Base-by-base conservation (phyloP, 1,284 basidiomycete species). In the Fomitopsis pinicola region DNA sequence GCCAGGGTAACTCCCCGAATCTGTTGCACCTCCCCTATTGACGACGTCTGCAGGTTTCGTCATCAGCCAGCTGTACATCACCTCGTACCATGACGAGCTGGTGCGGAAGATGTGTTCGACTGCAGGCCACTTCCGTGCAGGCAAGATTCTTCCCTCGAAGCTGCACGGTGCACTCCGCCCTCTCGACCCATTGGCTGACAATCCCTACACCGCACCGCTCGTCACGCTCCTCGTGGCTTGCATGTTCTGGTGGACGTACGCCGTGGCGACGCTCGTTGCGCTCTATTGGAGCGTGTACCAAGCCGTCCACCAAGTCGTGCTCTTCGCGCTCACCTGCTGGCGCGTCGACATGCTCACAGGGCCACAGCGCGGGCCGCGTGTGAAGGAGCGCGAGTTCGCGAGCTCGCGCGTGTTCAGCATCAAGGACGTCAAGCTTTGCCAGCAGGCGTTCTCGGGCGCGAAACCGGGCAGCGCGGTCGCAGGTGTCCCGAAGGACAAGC, bases 1-100 rank as follows among this genome's bases (percentile, higher is more conserved):
- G 70, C 7, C 70, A 71, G 63, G 70, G 68, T 69, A 52, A 35
- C 44, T 35, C 15, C 28, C n/a, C 1, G 1, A 36, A 33, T 5
- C 14, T 10, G 17, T 35, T 56, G 42, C 1, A 10, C 2, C 15
- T 15, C 10, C 22, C 10, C 6, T n/a, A 19, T 12, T 44, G 35
- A 48, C 12, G 42, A 48, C 19, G 26, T 54, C 35, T 26, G 26
- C 38, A 66, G 66, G 72, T 1, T 72, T 73, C 50, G 68, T 73
- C 12, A 67, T 73, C 42, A 72, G 71, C 55, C 71, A 73, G 59
- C 63, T 73, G 5, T 71, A 68, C 59, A 66, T 72, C 57, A 73
- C 71, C 2, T 72, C 71, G 10, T 72, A 69, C 59, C 66, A 67
- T 58, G 67, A 69, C 15, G 67, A 68, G 30, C 62, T 72, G 12